Percentiles rank a stretch among this genome's conserved stretches.
These are phyloP conservation scores for Telopea speciosissima DNA, from an alignment of 177 flowering plant genomes.

Conservation along the genomic window DNA sequence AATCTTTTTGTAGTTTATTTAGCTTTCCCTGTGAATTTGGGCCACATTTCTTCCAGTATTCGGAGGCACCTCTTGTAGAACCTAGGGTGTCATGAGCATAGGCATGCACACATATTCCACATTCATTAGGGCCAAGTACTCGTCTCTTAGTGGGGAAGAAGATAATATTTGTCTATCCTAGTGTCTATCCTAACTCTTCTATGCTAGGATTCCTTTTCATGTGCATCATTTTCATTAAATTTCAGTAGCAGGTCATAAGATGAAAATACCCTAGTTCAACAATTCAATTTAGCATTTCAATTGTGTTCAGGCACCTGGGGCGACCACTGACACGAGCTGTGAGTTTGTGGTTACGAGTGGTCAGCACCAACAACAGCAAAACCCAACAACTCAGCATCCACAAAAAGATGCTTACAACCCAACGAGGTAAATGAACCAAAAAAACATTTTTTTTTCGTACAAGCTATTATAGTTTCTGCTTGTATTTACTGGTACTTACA, in stretches of 20 bases:
- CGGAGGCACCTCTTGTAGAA: not conserved
- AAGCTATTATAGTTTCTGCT: not conserved
- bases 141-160: too few species aligned
- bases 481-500: constrained; percentile 2
- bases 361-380: constrained; percentile 70
- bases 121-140: too few species aligned
- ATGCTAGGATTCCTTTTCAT: not conserved
- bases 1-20: not conserved
- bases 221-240: not conserved
- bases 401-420: constrained; percentile 85
- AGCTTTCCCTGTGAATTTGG: not conserved
- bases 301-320: constrained; percentile 39
- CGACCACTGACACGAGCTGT: constrained; percentile 80
- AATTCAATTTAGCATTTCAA: not conserved
- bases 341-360: constrained; percentile 82
- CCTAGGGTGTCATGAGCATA: not conserved
- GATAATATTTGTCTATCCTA: too few species aligned
- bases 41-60: not conserved
- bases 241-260: too few species aligned
- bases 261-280: not conserved
- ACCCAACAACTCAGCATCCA: constrained; percentile 68
- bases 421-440: constrained; percentile 50
- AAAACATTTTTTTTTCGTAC: not conserved
- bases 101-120: not conserved
- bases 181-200: too few species aligned